Evolutionary conservation across 2,329 filamentous ascomycete species (phyloP).

Genomic region (Neopestalotiopsis sp.): DNA sequence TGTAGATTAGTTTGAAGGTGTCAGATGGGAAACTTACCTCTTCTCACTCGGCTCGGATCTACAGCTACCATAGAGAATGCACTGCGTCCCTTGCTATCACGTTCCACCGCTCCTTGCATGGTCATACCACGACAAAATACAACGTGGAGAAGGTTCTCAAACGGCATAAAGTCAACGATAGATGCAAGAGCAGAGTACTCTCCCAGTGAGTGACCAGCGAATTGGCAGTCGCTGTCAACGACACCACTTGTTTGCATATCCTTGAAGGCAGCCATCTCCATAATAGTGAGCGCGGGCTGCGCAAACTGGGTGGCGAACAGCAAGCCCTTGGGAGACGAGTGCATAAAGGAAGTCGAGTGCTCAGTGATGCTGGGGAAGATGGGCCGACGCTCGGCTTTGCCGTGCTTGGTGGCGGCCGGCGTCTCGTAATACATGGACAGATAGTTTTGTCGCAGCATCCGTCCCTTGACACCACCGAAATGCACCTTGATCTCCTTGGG

Average conservation of each 20-base stretch:
- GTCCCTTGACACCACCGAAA: slow-evolving; percentile 42
- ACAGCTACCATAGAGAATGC: slow-evolving; percentile 37
- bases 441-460: slow-evolving; percentile 40
- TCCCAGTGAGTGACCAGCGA: slow-evolving; percentile 40
- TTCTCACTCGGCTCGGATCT: slow-evolving; percentile 31
- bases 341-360: slow-evolving; percentile 34
- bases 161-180: slow-evolving; percentile 33
- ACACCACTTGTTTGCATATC: slow-evolving; percentile 36
- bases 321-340: slow-evolving; percentile 32
- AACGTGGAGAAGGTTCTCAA: slow-evolving; percentile 32
- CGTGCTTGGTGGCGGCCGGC: slow-evolving; percentile 24
- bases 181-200: slow-evolving; percentile 37
- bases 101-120: slow-evolving; percentile 38
- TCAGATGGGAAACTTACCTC: slow-evolving; percentile 12
- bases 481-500: slow-evolving; percentile 42
- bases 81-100: slow-evolving; percentile 32
- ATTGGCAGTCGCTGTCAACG: slow-evolving; percentile 29
- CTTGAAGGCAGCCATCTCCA: slow-evolving; percentile 35
- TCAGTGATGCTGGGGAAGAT: slow-evolving; percentile 30
- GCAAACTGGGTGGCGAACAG: slow-evolving; percentile 42
- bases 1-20: background rate
- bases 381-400: slow-evolving; percentile 24
- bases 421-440: slow-evolving; percentile 31
- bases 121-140: slow-evolving; percentile 39
- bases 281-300: slow-evolving; percentile 38